A percentile compares a stretch with the other conserved stretches of the same genome.
These are phyloP conservation scores for Ustilago shanxiensis DNA, from an alignment of 1,284 basidiomycete species.

Conservation along the genomic window DNA sequence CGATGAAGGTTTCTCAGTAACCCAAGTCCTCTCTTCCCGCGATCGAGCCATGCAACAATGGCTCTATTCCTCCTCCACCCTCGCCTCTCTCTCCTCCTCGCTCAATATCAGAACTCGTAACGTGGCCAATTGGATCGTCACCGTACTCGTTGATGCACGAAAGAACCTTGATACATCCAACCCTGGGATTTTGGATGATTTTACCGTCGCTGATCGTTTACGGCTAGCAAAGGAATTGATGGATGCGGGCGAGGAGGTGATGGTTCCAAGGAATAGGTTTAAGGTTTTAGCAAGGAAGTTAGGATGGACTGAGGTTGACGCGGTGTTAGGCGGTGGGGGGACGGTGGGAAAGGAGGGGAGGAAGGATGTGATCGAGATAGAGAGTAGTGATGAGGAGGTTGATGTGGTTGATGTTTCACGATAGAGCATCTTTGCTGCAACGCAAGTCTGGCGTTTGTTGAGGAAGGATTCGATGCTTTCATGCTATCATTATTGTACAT, in stretches of 20 bases:
- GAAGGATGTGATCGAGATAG: background rate
- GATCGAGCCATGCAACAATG: constrained; percentile 34
- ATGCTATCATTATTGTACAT: constrained; percentile 25
- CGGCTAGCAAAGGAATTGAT: constrained; percentile 20
- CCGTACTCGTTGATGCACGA: too few relatives aligned
- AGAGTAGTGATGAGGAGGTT: constrained; percentile 19
- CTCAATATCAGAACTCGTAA: constrained; percentile 20
- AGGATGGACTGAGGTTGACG: constrained; percentile 18
- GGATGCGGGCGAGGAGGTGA: background rate
- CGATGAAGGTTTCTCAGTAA: constrained; percentile 27
- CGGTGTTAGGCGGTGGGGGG: background rate
- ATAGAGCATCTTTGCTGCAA: background rate
- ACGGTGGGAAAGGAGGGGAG: background rate
- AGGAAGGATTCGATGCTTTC: background rate
- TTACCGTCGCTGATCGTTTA: background rate
- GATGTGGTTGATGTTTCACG: constrained; percentile 34
- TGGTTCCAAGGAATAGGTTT: constrained; percentile 1
- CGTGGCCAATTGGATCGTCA: too few relatives aligned
- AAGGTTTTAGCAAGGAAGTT: constrained; percentile 15
- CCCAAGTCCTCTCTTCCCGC: constrained; percentile 27
- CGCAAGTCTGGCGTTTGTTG: background rate
- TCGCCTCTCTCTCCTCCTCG: too few relatives aligned
- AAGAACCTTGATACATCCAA: too few relatives aligned
- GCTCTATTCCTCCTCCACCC: constrained; percentile 26
- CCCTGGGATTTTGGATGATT: constrained; percentile 16